These are phyloP conservation scores for Suillus weaverae DNA, from an alignment of 768 basidiomycete genomes.

Conservation along the genomic window DNA sequence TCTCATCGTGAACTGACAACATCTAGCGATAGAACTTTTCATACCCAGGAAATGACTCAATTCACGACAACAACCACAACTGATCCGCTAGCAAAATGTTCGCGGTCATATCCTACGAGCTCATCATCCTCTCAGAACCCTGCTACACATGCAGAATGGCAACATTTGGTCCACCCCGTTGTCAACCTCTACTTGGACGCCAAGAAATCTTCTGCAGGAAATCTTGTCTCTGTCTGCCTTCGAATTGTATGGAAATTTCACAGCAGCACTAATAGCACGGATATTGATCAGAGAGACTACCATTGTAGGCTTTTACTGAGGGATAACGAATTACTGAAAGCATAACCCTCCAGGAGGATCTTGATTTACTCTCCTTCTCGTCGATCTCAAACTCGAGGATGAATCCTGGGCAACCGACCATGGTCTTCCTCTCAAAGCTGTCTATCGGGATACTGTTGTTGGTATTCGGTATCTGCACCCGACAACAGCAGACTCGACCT, in stretches of 20 bases:
- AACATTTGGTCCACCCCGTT: slow-evolving; percentile 72
- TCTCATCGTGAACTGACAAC: no score
- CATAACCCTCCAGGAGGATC: slow-evolving; percentile 58
- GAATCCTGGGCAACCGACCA: slow-evolving; percentile 40
- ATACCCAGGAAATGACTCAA: slow-evolving; percentile 23
- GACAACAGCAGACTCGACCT: slow-evolving; percentile 30
- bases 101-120: slow-evolving; percentile 55
- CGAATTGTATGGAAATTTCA: slow-evolving; percentile 65
- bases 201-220: slow-evolving; percentile 47
- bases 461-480: slow-evolving; percentile 74
- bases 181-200: slow-evolving; percentile 64
- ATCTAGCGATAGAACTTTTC: no score
- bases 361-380: slow-evolving; percentile 73
- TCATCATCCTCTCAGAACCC: slow-evolving; percentile 18
- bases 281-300: slow-evolving; percentile 54
- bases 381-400: slow-evolving; percentile 35
- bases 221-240: slow-evolving; percentile 63
- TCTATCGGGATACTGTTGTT: slow-evolving; percentile 70
- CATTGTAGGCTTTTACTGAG: slow-evolving; percentile 51
- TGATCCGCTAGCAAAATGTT: slow-evolving; percentile 64
- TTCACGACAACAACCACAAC: slow-evolving; percentile 56
- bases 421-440: slow-evolving; percentile 75
- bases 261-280: slow-evolving; percentile 34
- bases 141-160: slow-evolving; percentile 56
- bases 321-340: slow-evolving; percentile 12